Evolutionary conservation across 345 rosid species (phyloP).

Genomic region (Acer saccharum): DNA sequence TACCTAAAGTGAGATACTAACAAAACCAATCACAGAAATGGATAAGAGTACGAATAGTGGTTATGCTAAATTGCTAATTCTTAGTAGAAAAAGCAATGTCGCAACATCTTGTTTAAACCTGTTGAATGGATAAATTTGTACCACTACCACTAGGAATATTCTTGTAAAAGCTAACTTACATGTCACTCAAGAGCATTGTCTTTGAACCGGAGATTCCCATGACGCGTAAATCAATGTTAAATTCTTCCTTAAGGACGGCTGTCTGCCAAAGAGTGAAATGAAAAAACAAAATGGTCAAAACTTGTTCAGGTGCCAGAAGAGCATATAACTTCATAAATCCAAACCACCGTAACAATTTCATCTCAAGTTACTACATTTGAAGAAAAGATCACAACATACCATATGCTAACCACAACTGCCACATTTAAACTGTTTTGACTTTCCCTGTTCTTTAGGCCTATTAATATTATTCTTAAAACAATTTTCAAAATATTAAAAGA

Average conservation of each 20-base stretch:
- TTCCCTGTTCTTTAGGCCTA: not conserved
- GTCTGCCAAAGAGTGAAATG: slow-evolving; percentile 50
- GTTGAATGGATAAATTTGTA: not conserved
- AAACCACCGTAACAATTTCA: not conserved
- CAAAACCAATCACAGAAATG: not conserved
- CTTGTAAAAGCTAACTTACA: slow-evolving; percentile 52
- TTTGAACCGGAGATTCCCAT: slow-evolving; percentile 89
- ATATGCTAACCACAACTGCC: not conserved
- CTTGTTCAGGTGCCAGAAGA: slow-evolving; percentile 9
- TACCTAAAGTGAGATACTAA: not conserved
- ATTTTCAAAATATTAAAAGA: not conserved
- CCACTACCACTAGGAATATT: not conserved
- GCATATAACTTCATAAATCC: not conserved
- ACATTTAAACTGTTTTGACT: not conserved
- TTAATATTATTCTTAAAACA: not conserved
- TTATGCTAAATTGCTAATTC: not conserved
- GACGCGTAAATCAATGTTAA: slow-evolving; percentile 94
- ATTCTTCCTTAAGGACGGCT: slow-evolving; percentile 90
- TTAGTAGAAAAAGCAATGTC: not conserved
- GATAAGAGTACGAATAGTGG: not conserved
- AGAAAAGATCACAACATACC: not conserved
- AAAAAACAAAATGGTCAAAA: not conserved
- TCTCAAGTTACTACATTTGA: not conserved
- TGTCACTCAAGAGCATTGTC: slow-evolving; percentile 81
- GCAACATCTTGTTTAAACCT: not conserved